Percentiles rank a stretch among this genome's conserved stretches.
Evolutionary conservation across 805 yeast genomes (phyloP).

Genomic region (Tetrapisispora namnaoensis): DNA sequence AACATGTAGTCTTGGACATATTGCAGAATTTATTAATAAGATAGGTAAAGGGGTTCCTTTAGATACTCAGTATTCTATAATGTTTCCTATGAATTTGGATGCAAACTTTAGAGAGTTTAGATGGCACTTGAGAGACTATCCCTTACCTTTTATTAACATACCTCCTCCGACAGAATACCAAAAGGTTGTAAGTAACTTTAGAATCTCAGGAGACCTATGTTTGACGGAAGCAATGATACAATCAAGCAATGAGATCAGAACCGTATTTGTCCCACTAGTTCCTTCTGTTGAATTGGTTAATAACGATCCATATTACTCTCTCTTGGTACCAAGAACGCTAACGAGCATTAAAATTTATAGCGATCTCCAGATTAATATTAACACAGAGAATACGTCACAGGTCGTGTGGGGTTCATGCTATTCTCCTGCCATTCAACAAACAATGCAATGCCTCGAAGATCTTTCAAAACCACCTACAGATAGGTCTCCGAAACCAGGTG

Average conservation of each 20-base stretch:
- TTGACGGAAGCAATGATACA: slow-evolving; percentile 55
- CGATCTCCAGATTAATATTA: slow-evolving; percentile 45
- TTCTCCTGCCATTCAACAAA: slow-evolving; percentile 74
- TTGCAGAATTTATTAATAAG: slow-evolving; percentile 54
- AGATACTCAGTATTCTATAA: slow-evolving; percentile 55
- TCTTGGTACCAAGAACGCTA: slow-evolving; percentile 65
- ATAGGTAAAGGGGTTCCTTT: slow-evolving; percentile 78
- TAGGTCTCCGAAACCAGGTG: slow-evolving; percentile 74
- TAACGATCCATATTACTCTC: slow-evolving; percentile 38
- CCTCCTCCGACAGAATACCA: slow-evolving; percentile 40
- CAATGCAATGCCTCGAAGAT: slow-evolving; percentile 66
- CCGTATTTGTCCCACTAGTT: slow-evolving; percentile 52
- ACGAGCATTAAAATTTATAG: slow-evolving; percentile 66
- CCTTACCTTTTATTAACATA: slow-evolving; percentile 68
- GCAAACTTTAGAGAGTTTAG: slow-evolving; percentile 52
- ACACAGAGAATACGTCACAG: slow-evolving; percentile 48
- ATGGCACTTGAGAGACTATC: slow-evolving; percentile 73
- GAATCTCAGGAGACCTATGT: slow-evolving; percentile 53
- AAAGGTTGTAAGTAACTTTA: slow-evolving; percentile 23
- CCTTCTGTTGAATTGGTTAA: slow-evolving; percentile 34
- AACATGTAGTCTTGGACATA: slow-evolving; percentile 37
- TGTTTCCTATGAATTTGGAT: slow-evolving; percentile 55
- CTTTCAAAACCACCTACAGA: slow-evolving; percentile 87
- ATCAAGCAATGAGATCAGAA: slow-evolving; percentile 45
- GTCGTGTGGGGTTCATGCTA: slow-evolving; percentile 80